These are phyloP conservation scores for Russula sp. DNA, from an alignment of 768 basidiomycete genomes.

Conservation along the genomic window DNA sequence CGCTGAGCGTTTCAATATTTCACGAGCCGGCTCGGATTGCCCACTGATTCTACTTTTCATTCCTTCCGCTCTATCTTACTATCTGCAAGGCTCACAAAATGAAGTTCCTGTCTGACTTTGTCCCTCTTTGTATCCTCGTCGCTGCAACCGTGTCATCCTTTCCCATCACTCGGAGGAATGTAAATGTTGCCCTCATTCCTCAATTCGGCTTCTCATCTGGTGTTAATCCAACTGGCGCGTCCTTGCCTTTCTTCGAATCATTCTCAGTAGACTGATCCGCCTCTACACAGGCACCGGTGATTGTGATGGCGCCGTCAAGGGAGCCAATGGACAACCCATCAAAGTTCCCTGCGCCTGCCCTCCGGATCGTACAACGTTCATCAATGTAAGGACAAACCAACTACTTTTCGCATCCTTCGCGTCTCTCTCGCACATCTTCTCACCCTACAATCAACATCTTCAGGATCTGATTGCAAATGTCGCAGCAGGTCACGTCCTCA, in stretches of 20 bases:
- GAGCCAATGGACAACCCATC: conserved; percentile 53
- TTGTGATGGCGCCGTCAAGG: conserved; percentile 61
- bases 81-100: conserved; percentile 5
- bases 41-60: neutral
- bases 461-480: conserved; percentile 26
- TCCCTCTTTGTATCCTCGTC: conserved; percentile 11
- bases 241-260: neutral
- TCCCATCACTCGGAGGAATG: conserved; percentile 20
- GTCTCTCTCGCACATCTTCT: neutral
- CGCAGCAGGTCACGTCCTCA: conserved; percentile 19
- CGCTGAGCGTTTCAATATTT: conserved; percentile 17
- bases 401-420: too few species aligned
- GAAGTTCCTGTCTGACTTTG: conserved; percentile 18
- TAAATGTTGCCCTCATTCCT: conserved; percentile 37
- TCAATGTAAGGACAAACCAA: conserved; percentile 40
- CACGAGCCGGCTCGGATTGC: conserved; percentile 6
- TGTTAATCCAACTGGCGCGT: conserved; percentile 57
- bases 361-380: conserved; percentile 51
- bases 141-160: conserved; percentile 10
- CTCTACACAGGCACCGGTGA: conserved; percentile 53
- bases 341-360: conserved; percentile 67
- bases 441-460: conserved; percentile 20
- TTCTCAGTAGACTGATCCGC: neutral
- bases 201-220: conserved; percentile 56
- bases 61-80: neutral